phyloP scores from a whole-genome alignment of 306 rosid genomes.

The Citrullus amarus region DNA sequence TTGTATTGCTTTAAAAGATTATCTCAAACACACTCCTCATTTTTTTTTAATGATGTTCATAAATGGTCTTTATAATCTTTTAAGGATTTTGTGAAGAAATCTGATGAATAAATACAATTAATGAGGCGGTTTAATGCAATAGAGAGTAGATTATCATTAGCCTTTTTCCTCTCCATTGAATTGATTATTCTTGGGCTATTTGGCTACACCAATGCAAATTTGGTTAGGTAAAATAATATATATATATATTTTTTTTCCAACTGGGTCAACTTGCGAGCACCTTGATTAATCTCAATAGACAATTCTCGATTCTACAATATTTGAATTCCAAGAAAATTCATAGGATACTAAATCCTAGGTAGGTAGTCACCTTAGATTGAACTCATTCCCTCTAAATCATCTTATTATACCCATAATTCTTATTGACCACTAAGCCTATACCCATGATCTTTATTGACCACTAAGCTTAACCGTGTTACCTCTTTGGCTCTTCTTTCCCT shows the following conservation, averaged over 20 bases:
- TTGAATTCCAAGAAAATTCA: too few species aligned
- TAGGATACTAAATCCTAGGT: too few species aligned
- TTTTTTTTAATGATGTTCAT: background rate
- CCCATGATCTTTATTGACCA: too few species aligned
- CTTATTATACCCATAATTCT: too few species aligned
- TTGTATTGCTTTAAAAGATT: too few species aligned
- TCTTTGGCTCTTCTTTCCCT: background rate
- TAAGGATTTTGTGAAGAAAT: background rate
- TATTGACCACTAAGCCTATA: too few species aligned
- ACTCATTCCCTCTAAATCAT: too few species aligned
- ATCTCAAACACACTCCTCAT: background rate
- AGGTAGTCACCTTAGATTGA: too few species aligned
- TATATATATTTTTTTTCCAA: too few species aligned
- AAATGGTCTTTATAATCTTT: background rate
- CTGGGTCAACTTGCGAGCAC: too few species aligned
- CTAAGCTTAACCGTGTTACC: background rate
- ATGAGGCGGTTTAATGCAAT: background rate
- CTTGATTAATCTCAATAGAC: too few species aligned
- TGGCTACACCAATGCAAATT: background rate
- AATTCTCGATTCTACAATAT: too few species aligned
- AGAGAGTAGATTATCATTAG: background rate
- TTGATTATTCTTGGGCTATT: background rate
- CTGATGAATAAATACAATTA: background rate
- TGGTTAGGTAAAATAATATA: background rate
- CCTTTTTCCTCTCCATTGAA: background rate